phyloP scores from a whole-genome alignment of 257 asterid species.

The Anisodus tanguticus region DNA sequence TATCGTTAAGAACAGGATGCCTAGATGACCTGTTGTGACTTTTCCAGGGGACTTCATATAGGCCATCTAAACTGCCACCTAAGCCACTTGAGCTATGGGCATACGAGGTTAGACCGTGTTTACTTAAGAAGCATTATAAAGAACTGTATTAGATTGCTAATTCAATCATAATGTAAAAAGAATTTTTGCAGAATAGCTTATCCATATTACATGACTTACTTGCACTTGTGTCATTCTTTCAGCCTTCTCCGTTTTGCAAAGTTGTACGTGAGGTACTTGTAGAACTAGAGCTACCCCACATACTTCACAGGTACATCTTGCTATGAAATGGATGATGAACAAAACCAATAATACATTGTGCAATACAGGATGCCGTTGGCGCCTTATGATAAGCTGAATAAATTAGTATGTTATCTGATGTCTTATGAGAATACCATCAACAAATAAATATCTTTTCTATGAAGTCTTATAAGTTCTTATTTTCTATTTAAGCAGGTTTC shows the following conservation, averaged over 20 bases:
- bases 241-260: slow-evolving; percentile 96
- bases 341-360: not conserved
- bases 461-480: not conserved
- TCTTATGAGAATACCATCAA: not conserved
- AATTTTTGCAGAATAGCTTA: not conserved
- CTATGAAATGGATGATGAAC: slow-evolving; percentile 15
- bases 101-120: slow-evolving; percentile 66
- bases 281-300: slow-evolving; percentile 92
- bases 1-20: not conserved
- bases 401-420: slow-evolving; percentile 1
- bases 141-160: not conserved
- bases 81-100: slow-evolving; percentile 95
- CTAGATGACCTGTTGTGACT: not conserved
- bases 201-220: not conserved
- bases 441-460: not conserved
- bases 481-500: not conserved
- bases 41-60: slow-evolving; percentile 41
- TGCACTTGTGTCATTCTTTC: slow-evolving; percentile 29
- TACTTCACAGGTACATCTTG: slow-evolving; percentile 70
- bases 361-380: slow-evolving; percentile 9
- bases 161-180: not conserved
- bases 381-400: not conserved
- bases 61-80: slow-evolving; percentile 79
- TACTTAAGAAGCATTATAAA: not conserved
- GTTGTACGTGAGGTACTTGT: slow-evolving; percentile 88